Conservation (phyloP, 768 basidiomycete species). For the Lactifluus echinatus region DNA sequence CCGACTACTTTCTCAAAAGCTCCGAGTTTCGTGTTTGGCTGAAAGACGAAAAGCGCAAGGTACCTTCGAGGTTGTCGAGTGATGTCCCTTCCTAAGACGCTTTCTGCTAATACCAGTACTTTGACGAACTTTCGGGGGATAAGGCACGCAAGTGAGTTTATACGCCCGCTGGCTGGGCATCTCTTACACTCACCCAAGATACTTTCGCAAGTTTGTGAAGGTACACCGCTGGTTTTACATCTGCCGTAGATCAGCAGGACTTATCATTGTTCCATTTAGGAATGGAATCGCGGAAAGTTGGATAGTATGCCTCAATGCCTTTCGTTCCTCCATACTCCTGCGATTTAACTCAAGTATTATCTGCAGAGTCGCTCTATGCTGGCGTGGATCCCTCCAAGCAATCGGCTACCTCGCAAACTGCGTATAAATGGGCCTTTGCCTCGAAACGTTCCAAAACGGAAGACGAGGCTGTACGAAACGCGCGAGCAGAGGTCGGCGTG, state of each 20-base stretch:
- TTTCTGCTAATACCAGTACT: slow-evolving; percentile 50
- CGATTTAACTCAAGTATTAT: not conserved
- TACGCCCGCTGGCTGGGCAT: slow-evolving; percentile 22
- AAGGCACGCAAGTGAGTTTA: slow-evolving; percentile 59
- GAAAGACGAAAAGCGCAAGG: slow-evolving; percentile 60
- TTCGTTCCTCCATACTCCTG: not conserved
- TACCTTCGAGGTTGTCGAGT: slow-evolving; percentile 24
- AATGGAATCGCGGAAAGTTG: slow-evolving; percentile 77
- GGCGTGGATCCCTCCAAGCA: slow-evolving; percentile 49
- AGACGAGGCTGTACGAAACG: slow-evolving; percentile 44
- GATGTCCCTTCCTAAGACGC: not conserved
- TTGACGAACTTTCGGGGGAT: slow-evolving; percentile 79
- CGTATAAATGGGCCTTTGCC: slow-evolving; percentile 84
- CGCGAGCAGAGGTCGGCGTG: slow-evolving; percentile 48
- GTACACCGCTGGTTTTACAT: slow-evolving; percentile 30
- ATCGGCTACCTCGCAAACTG: slow-evolving; percentile 61
- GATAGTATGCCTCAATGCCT: slow-evolving; percentile 37
- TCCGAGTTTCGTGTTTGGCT: slow-evolving; percentile 85
- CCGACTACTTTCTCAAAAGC: slow-evolving; percentile 85
- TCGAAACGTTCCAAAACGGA: slow-evolving; percentile 56
- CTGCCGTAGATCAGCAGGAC: not conserved
- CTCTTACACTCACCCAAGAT: slow-evolving; percentile 38
- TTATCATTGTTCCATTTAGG: slow-evolving; percentile 30
- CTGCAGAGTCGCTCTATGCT: slow-evolving; percentile 46
- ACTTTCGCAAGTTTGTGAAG: slow-evolving; percentile 91